Percentiles rank a stretch among this genome's conserved stretches.
Evolutionary conservation across 2,329 filamentous ascomycete genomes (phyloP).

Genomic region (Neofusicoccum laricinum): DNA sequence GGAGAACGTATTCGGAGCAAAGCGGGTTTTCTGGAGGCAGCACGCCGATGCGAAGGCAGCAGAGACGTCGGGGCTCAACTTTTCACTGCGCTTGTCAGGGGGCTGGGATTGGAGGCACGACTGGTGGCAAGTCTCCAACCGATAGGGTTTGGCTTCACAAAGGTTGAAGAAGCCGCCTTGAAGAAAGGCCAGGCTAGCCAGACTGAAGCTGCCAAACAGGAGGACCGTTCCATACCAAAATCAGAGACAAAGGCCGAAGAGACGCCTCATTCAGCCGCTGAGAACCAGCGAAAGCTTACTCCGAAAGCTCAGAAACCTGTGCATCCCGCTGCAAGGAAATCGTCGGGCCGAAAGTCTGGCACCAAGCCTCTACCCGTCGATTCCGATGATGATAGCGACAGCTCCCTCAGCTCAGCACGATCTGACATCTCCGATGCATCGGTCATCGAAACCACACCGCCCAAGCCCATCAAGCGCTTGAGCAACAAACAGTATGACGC

Average conservation of each 20-base stretch:
- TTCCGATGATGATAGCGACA: constrained; percentile 49
- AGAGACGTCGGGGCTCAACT: constrained; percentile 85
- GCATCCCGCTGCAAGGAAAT: constrained; percentile 14
- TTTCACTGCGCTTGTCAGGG: constrained; percentile 81
- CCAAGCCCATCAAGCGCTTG: constrained; percentile 38
- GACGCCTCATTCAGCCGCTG: not conserved
- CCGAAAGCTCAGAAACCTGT: constrained; percentile 5
- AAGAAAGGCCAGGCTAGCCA: constrained; percentile 29
- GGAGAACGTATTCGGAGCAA: constrained; percentile 72
- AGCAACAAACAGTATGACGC: constrained; percentile 60
- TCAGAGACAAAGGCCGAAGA: constrained; percentile 23
- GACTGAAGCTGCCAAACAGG: constrained; percentile 21
- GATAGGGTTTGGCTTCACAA: constrained; percentile 86
- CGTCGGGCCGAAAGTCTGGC: constrained; percentile 25
- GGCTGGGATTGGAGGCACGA: constrained; percentile 75
- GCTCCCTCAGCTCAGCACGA: constrained; percentile 41
- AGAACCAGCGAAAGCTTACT: not conserved
- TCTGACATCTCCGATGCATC: constrained; percentile 50
- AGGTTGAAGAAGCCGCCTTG: constrained; percentile 70
- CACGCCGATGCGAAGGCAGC: constrained; percentile 72
- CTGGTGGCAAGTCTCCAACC: constrained; percentile 84
- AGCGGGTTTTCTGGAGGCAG: constrained; percentile 65
- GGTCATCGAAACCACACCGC: constrained; percentile 55
- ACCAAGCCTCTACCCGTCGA: constrained; percentile 40
- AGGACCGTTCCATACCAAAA: not conserved